Percentiles rank a stretch among this genome's conserved stretches.
phyloP scores from a whole-genome alignment of 495 filamentous ascomycete genomes.

The Cetradonia linearis region DNA sequence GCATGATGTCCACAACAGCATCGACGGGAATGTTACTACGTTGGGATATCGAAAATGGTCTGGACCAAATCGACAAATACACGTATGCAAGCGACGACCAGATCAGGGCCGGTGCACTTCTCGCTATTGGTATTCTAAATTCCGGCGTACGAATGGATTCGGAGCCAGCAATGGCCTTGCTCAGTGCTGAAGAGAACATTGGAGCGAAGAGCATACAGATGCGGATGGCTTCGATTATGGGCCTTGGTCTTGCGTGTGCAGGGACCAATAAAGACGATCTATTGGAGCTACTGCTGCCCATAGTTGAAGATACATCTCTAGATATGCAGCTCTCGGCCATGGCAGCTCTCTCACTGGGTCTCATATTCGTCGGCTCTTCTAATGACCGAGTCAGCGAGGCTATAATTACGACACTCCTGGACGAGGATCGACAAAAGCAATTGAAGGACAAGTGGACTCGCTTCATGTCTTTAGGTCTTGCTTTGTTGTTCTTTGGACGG shows the following conservation, averaged over 20 bases:
- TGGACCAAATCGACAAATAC: constrained; percentile 89
- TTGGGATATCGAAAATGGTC: constrained; percentile 80
- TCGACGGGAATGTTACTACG: constrained; percentile 81
- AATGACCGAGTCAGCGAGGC: constrained; percentile 80
- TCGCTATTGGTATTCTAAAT: constrained; percentile 89
- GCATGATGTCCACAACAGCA: constrained; percentile 91
- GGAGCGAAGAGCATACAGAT: constrained; percentile 65
- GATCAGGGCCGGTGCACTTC: constrained; percentile 78
- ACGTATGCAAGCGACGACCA: constrained; percentile 73
- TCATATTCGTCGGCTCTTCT: constrained; percentile 87
- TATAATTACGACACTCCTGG: constrained; percentile 81
- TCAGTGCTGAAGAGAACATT: constrained; percentile 67
- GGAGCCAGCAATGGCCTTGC: constrained; percentile 77
- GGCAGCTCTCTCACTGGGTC: constrained; percentile 82
- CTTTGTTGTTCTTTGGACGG: constrained; percentile 86
- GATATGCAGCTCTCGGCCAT: constrained; percentile 95
- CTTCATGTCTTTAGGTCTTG: constrained; percentile 90
- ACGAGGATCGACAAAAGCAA: constrained; percentile 75
- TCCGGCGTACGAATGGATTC: constrained; percentile 77
- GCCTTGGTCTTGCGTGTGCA: constrained; percentile 86
- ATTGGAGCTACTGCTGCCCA: constrained; percentile 68
- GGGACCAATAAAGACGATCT: constrained; percentile 83
- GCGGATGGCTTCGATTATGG: constrained; percentile 80
- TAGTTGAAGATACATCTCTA: constrained; percentile 67
- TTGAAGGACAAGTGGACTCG: constrained; percentile 96